These are phyloP conservation scores for Sarcomyxa edulis DNA, from an alignment of 768 basidiomycete genomes.

Conservation along the genomic window DNA sequence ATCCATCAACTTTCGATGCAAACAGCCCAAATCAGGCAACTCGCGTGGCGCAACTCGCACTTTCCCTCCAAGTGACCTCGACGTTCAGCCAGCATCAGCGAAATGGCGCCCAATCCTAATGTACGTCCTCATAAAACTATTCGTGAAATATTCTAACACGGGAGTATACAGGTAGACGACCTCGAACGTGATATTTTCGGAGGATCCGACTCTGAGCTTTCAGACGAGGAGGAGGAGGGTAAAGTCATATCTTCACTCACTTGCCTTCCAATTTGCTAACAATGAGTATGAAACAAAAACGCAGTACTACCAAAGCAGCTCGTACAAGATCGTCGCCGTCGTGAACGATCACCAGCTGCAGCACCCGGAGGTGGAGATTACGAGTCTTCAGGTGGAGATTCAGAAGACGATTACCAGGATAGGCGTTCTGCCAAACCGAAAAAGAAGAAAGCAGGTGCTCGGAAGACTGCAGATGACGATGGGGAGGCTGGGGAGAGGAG, in stretches of 20 bases:
- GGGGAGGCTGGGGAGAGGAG: constrained; percentile 25
- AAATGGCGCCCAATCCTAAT: too few species aligned
- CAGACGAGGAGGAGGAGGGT: constrained; percentile 70
- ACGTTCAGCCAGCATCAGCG: too few species aligned
- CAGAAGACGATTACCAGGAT: constrained; percentile 47
- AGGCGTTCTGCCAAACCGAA: constrained; percentile 23
- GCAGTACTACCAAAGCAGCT: constrained; percentile 39
- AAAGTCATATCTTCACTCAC: constrained; percentile 5
- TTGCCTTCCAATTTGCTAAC: constrained; percentile 6
- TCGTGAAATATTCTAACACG: too few species aligned
- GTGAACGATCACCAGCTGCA: constrained; percentile 18
- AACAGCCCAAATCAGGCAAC: too few species aligned
- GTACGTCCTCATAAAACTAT: too few species aligned
- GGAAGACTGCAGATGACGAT: constrained; percentile 20
- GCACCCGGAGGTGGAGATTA: constrained; percentile 48
- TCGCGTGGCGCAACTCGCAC: too few species aligned
- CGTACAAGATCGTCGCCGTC: constrained; percentile 25
- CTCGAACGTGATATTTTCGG: constrained; percentile 77
- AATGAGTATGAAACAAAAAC: background rate
- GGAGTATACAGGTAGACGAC: too few species aligned
- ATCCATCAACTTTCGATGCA: too few species aligned
- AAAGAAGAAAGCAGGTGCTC: constrained; percentile 21
- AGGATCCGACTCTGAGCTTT: constrained; percentile 80
- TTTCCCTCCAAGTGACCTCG: too few species aligned
- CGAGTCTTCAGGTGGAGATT: constrained; percentile 40